These are phyloP conservation scores for Tilletia walkeri DNA, from an alignment of 1,284 basidiomycete genomes.

Conservation along the genomic window DNA sequence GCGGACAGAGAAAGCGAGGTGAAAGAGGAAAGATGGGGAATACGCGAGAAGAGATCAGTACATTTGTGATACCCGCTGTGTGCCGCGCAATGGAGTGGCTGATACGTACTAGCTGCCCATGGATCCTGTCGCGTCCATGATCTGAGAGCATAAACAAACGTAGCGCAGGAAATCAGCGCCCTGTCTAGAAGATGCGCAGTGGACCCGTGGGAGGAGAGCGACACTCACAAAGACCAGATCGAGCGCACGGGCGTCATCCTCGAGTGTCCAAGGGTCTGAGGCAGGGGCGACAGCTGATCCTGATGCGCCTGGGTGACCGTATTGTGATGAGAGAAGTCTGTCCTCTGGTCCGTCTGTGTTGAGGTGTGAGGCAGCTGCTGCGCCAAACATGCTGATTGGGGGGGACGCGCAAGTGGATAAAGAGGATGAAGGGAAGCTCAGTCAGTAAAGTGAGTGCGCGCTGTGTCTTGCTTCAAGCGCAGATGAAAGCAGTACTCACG, in stretches of 20 bases:
- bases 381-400: slow-evolving; percentile 46
- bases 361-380: slow-evolving; percentile 30
- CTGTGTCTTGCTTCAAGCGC: neutral
- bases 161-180: no score
- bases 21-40: neutral
- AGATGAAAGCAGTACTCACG: slow-evolving; percentile 4
- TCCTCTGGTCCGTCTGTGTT: slow-evolving; percentile 7
- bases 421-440: neutral
- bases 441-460: neutral
- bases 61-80: no score
- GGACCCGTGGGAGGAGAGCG: neutral
- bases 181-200: no score
- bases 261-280: slow-evolving; percentile 20
- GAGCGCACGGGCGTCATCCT: slow-evolving; percentile 29
- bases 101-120: slow-evolving; percentile 49
- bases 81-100: neutral
- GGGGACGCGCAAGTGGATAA: neutral
- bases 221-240: slow-evolving; percentile 49
- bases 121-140: slow-evolving; percentile 55
- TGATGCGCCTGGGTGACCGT: slow-evolving; percentile 11
- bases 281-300: slow-evolving; percentile 20
- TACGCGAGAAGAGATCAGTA: no score
- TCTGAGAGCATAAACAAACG: slow-evolving; percentile 19
- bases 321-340: slow-evolving; percentile 22
- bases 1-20: neutral